A percentile compares a stretch with the other conserved stretches of the same genome.
These are phyloP conservation scores for Populus alba DNA, from an alignment of 345 rosid genomes.

Conservation along the genomic window DNA sequence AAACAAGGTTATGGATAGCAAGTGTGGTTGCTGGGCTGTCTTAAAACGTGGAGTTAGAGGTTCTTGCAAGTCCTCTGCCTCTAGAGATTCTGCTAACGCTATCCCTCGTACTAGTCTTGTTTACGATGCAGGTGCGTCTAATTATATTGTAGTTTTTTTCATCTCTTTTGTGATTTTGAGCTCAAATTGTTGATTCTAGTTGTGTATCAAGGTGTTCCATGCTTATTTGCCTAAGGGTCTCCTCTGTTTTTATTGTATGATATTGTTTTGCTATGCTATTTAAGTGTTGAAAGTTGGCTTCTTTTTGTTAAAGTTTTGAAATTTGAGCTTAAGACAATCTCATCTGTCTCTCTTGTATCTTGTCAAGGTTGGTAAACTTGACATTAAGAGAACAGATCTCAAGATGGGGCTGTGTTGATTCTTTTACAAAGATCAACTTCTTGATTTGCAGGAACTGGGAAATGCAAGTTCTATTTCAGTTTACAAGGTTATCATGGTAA, in stretches of 20 bases:
- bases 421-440: conserved; percentile 7
- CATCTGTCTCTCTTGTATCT: neutral
- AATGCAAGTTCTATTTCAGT: neutral
- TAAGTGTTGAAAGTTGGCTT: neutral
- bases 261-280: neutral
- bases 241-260: conserved; percentile 2
- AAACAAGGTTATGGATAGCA: conserved; percentile 30
- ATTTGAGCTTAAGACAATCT: neutral
- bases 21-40: conserved; percentile 68
- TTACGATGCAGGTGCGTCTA: conserved; percentile 66
- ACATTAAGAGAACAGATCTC: conserved; percentile 18
- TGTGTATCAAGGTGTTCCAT: neutral
- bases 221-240: neutral
- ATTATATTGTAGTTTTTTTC: neutral
- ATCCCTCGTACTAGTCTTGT: conserved; percentile 76
- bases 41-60: conserved; percentile 48
- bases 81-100: conserved; percentile 49
- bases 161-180: neutral
- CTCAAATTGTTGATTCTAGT: neutral
- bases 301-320: neutral
- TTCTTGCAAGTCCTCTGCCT: conserved; percentile 51
- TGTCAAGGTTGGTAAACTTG: neutral
- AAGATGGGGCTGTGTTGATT: conserved; percentile 16
- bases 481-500: neutral
- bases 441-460: neutral